Percentiles rank a stretch among this genome's conserved stretches.
phyloP scores from a whole-genome alignment of 257 asterid genomes.

The Scutellaria baicalensis region DNA sequence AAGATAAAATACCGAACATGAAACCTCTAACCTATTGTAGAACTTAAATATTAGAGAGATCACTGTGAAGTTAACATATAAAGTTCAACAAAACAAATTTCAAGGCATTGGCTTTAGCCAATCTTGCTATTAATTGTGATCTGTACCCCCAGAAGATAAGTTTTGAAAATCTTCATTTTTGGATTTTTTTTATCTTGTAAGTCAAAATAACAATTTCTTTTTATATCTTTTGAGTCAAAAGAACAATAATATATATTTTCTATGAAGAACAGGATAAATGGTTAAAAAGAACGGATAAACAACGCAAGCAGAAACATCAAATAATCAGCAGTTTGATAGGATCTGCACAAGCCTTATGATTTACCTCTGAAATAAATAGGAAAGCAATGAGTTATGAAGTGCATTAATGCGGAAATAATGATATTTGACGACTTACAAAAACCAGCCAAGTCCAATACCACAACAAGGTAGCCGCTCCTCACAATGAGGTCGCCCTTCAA shows the following conservation, averaged over 20 bases:
- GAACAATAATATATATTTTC: neutral
- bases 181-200: neutral
- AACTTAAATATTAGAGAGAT: neutral
- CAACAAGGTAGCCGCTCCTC: constrained; percentile 87
- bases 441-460: constrained; percentile 92
- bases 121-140: neutral
- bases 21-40: neutral
- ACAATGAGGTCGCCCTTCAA: constrained; percentile 39
- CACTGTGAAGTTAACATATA: neutral
- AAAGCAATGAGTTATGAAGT: neutral
- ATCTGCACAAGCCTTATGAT: neutral
- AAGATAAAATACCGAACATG: neutral
- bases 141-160: neutral
- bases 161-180: neutral
- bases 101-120: neutral
- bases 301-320: neutral
- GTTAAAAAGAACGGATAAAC: neutral
- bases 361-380: neutral
- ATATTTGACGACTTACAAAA: constrained; percentile 49
- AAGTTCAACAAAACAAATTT: constrained; percentile 9
- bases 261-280: neutral
- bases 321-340: neutral
- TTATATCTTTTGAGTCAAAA: neutral
- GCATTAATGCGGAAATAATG: neutral
- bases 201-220: neutral